A percentile compares a stretch with the other conserved stretches of the same genome.
These are phyloP conservation scores for Sporothrix pseudoabietina DNA, from an alignment of 2,329 filamentous ascomycete species.

Conservation along the genomic window DNA sequence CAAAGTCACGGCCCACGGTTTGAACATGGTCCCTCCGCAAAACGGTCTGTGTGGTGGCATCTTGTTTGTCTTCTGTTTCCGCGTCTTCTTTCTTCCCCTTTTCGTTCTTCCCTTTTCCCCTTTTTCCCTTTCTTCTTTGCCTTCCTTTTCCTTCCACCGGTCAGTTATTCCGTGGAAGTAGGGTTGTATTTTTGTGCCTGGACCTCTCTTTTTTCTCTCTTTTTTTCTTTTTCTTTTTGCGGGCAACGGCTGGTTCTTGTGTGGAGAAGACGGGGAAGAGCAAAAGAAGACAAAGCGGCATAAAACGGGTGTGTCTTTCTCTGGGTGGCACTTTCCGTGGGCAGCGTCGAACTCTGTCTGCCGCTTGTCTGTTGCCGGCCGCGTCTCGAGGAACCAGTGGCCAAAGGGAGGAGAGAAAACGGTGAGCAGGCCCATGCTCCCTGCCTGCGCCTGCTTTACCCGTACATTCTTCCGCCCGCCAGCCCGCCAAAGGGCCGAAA, in stretches of 20 bases:
- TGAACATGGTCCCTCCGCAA: neutral
- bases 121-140: neutral
- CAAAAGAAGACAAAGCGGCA: neutral
- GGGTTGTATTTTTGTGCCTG: constrained; percentile 2
- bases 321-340: neutral
- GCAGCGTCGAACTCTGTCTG: neutral
- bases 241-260: neutral
- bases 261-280: constrained; percentile 9
- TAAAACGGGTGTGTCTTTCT: neutral
- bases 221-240: no score
- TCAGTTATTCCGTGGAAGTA: neutral
- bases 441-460: no score
- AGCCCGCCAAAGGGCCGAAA: constrained; percentile 12
- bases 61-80: neutral
- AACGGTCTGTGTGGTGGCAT: constrained; percentile 13
- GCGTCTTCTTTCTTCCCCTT: neutral
- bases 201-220: no score
- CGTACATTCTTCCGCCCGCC: neutral
- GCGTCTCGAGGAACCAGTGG: neutral
- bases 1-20: neutral
- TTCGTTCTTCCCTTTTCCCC: neutral
- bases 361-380: constrained; percentile 13
- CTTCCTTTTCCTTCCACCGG: neutral
- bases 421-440: neutral
- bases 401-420: neutral